phyloP scores from a whole-genome alignment of 1,284 basidiomycete genomes.

The Cutaneotrichosporon sp. region DNA sequence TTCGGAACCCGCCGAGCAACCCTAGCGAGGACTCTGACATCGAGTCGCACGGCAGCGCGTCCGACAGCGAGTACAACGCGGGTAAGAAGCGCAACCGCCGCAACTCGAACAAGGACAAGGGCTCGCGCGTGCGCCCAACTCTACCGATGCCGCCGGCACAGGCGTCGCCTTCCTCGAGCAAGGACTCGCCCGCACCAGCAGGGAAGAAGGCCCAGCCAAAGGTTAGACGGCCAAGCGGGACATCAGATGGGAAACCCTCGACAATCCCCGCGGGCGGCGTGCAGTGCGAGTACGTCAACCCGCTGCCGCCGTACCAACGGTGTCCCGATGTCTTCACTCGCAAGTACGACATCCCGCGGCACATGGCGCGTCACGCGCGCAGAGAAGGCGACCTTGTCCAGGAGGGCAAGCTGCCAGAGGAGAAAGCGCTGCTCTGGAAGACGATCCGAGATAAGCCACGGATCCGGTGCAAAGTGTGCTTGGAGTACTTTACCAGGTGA shows the following conservation, averaged over 20 bases:
- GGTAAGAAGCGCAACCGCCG: conserved; percentile 15
- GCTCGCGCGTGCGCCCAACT: conserved; percentile 17
- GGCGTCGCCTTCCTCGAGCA: background rate
- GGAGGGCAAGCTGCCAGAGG: conserved; percentile 46
- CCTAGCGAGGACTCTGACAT: conserved; percentile 19
- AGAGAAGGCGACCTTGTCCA: conserved; percentile 49
- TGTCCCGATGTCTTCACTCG: conserved; percentile 50
- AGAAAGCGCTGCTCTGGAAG: conserved; percentile 49
- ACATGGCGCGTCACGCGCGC: conserved; percentile 51
- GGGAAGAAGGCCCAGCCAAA: conserved; percentile 3
- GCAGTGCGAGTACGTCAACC: conserved; percentile 51
- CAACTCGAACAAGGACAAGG: conserved; percentile 18
- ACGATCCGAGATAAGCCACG: conserved; percentile 51
- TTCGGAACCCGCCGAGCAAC: conserved; percentile 9
- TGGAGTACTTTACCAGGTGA: conserved; percentile 43
- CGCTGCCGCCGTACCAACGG: conserved; percentile 49
- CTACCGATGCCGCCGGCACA: conserved; percentile 4
- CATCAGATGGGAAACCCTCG: conserved; percentile 15
- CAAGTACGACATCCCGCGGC: conserved; percentile 51
- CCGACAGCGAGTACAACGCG: conserved; percentile 33
- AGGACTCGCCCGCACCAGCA: background rate
- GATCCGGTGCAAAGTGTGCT: conserved; percentile 42
- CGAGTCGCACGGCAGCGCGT: conserved; percentile 24
- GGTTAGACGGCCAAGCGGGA: conserved; percentile 11
- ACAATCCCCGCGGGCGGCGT: conserved; percentile 33